Conservation (phyloP, 1,284 basidiomycete genomes). For the Puccinia novopanici region DNA sequence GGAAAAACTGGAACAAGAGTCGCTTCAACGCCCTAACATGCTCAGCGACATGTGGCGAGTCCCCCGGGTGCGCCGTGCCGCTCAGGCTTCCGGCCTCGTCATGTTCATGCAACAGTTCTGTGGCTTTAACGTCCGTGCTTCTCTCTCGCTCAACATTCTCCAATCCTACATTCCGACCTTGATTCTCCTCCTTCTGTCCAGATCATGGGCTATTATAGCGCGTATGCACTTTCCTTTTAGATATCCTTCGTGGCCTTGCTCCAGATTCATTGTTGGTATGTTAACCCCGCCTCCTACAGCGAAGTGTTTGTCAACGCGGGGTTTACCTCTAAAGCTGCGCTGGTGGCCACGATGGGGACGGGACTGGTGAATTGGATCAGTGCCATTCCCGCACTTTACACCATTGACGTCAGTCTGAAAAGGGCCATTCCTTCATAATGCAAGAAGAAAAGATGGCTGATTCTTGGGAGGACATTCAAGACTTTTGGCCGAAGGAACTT, state of each 20-base stretch:
- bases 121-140: slow-evolving; percentile 34
- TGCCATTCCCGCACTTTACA: slow-evolving; percentile 60
- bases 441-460: slow-evolving; percentile 55
- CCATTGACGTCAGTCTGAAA: too few relatives aligned
- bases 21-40: slow-evolving; percentile 62
- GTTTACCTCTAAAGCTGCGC: slow-evolving; percentile 62
- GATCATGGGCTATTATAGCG: slow-evolving; percentile 65
- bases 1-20: slow-evolving; percentile 68
- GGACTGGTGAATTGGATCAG: slow-evolving; percentile 66
- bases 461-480: neutral
- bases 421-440: neutral
- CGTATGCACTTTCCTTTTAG: slow-evolving; percentile 1
- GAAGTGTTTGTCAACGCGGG: slow-evolving; percentile 67
- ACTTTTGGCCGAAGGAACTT: too few relatives aligned
- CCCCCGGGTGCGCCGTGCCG: too few relatives aligned
- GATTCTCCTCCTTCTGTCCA: slow-evolving; percentile 56
- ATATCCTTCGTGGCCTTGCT: neutral
- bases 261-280: neutral
- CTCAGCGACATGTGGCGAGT: slow-evolving; percentile 71
- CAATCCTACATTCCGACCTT: slow-evolving; percentile 56
- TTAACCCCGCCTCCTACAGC: neutral
- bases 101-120: slow-evolving; percentile 69
- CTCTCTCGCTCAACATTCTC: neutral
- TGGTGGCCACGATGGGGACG: slow-evolving; percentile 69
- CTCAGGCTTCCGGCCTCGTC: too few relatives aligned